phyloP scores from a whole-genome alignment of 305 asterid species.

The Ilex paraguariensis region DNA sequence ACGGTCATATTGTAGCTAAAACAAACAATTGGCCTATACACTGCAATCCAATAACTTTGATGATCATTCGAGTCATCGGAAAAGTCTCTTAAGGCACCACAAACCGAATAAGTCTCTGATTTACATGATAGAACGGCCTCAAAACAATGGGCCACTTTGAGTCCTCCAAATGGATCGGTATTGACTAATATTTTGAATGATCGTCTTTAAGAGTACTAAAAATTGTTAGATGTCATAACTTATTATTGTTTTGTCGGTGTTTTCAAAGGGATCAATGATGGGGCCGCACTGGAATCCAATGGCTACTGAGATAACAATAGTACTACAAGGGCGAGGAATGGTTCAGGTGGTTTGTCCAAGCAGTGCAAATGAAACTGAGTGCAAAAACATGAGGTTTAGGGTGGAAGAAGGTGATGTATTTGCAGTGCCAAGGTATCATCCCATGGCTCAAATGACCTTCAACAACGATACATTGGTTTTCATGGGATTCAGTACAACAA shows the following conservation, averaged over 20 bases:
- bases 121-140: no score
- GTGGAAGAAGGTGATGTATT: constrained; percentile 75
- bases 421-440: constrained; percentile 61
- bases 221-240: background rate
- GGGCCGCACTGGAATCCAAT: constrained; percentile 92
- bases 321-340: constrained; percentile 64
- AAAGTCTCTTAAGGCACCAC: no score
- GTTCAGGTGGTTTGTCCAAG: constrained; percentile 54
- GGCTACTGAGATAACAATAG: constrained; percentile 60
- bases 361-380: constrained; percentile 13
- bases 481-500: constrained; percentile 56
- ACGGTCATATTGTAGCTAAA: background rate
- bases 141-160: no score
- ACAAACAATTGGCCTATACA: background rate
- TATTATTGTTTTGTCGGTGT: background rate
- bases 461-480: constrained; percentile 64
- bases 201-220: background rate
- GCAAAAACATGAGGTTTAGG: constrained; percentile 39
- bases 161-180: no score
- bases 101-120: no score
- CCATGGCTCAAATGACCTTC: constrained; percentile 88
- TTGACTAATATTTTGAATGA: no score
- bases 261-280: constrained; percentile 83
- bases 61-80: no score
- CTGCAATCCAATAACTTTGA: no score